Evolutionary conservation across 2,329 filamentous ascomycete genomes (phyloP), one percentile per base, ranked within the genome.

Genomic region (Epichloe aotearoae): DNA sequence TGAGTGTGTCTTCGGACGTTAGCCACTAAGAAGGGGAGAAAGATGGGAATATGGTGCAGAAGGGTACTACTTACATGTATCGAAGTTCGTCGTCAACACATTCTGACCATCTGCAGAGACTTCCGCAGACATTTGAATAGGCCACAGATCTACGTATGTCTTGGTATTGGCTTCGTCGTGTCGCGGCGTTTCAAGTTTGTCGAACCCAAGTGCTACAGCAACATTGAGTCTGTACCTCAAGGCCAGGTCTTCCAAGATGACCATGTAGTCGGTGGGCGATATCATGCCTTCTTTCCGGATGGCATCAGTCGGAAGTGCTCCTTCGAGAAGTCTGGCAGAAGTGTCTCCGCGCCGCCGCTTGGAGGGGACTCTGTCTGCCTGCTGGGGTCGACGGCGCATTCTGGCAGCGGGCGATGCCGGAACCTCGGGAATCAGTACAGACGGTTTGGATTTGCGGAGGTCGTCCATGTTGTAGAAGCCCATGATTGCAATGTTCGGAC

Each of bases 71-170:
- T 67, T 80, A 75, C 89, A 94, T 0, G 88, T 95, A 64, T 95
- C 88, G 63, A 95, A 94, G 57, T 95, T 95, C 0, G 86, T 93
- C 0, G 88, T 94, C 50, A 91, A 66, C 5, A 93, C 74, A 55
- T 75, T 82, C 61, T 80, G 78, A 1, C 75, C 76, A 55, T 84
- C 81, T 1, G 83, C 73, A 1, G 80, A 78, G 36, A 93, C 78
- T 59, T 91, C 86, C 1, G 88, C 88, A 5, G 88, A 91, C 87
- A 95, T 95, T 57, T 95, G 89, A 49, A 95, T 93, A 0, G 88
- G 88, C 88, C 88, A 95, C 4, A 95, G 69, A 60, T 95, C 88
- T 54, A 95, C 87, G 60, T 84, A 91, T 59, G 82, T 86, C 62
- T 91, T 91, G 4, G 70, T 72, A 49, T 83, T 79, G 17, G 64